phyloP scores from a whole-genome alignment of 2,329 filamentous ascomycete species.

The Colletotrichum graminicola region DNA sequence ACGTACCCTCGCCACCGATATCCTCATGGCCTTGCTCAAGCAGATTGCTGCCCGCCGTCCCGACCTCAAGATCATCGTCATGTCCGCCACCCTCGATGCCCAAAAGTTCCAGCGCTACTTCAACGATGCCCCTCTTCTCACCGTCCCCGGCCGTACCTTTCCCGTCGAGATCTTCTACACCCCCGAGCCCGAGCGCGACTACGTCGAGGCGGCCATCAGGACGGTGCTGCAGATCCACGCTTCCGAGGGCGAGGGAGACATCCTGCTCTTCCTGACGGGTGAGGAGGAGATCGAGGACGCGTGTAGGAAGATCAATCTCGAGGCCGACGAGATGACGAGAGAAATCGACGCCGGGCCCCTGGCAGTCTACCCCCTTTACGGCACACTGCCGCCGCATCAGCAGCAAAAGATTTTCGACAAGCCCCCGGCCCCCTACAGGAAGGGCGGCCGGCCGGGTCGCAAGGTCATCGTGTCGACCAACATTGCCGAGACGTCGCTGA shows the following conservation, averaged over 20 bases:
- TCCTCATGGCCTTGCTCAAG: constrained; percentile 96
- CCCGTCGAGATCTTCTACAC: constrained; percentile 99
- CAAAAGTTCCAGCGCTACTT: constrained; percentile 99
- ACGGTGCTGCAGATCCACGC: constrained; percentile 98
- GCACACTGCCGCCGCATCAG: constrained; percentile 89
- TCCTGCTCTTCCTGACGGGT: constrained; percentile 94
- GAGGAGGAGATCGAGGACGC: constrained; percentile 99
- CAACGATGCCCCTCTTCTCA: constrained; percentile 90
- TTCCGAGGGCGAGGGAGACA: constrained; percentile 90
- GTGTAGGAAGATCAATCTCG: constrained; percentile 88
- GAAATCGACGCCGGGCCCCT: constrained; percentile 93
- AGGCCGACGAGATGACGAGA: constrained; percentile 90
- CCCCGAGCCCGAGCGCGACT: constrained; percentile 93
- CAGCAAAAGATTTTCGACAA: constrained; percentile 97
- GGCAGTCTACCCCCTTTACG: constrained; percentile 93
- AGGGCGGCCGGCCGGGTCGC: constrained; percentile 86
- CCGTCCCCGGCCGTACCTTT: constrained; percentile 94
- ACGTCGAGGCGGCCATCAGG: constrained; percentile 93
- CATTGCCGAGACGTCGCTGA: constrained; percentile 97
- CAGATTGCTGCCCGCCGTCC: constrained; percentile 84
- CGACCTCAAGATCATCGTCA: constrained; percentile 98
- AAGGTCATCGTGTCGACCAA: constrained; percentile 97
- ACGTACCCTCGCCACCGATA: constrained; percentile 95
- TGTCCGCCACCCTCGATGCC: constrained; percentile 97
- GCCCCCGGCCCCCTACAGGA: constrained; percentile 78